Percentiles rank a stretch among this genome's conserved stretches.
phyloP scores from a whole-genome alignment of 495 filamentous ascomycete genomes.

The Symbiotaphrina buchneri region DNA sequence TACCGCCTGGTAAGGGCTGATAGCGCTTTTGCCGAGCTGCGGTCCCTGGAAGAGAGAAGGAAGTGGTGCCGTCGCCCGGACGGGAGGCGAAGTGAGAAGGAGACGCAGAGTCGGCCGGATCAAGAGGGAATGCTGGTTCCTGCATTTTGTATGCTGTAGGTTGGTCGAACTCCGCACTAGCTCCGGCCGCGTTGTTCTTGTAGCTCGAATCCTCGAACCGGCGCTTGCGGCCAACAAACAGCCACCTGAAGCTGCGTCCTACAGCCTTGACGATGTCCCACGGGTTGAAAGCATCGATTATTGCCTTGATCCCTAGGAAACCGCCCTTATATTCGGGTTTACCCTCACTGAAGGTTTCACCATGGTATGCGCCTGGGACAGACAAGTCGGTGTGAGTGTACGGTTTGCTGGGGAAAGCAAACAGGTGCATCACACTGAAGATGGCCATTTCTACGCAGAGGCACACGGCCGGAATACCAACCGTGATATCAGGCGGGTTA shows the following conservation, averaged over 20 bases:
- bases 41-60: too few species aligned
- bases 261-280: constrained; percentile 68
- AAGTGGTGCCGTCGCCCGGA: too few species aligned
- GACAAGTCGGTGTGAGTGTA: constrained; percentile 22
- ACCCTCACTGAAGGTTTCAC: neutral
- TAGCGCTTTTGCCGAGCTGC: too few species aligned
- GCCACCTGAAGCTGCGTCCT: constrained; percentile 57
- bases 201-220: neutral
- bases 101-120: too few species aligned
- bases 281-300: constrained; percentile 56
- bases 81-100: too few species aligned
- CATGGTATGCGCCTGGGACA: neutral
- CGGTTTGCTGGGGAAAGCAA: constrained; percentile 56
- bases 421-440: constrained; percentile 59
- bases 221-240: constrained; percentile 43
- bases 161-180: too few species aligned
- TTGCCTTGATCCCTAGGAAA: constrained; percentile 32
- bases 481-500: constrained; percentile 50
- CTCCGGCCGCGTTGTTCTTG: neutral
- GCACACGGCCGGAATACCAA: constrained; percentile 57
- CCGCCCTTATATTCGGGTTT: constrained; percentile 22
- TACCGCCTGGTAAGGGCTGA: too few species aligned
- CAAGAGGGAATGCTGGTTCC: too few species aligned
- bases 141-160: too few species aligned
- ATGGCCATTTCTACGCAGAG: constrained; percentile 78